These are phyloP conservation scores for Colletotrichum liaoningense DNA, from an alignment of 2,329 filamentous ascomycete genomes.

Conservation along the genomic window DNA sequence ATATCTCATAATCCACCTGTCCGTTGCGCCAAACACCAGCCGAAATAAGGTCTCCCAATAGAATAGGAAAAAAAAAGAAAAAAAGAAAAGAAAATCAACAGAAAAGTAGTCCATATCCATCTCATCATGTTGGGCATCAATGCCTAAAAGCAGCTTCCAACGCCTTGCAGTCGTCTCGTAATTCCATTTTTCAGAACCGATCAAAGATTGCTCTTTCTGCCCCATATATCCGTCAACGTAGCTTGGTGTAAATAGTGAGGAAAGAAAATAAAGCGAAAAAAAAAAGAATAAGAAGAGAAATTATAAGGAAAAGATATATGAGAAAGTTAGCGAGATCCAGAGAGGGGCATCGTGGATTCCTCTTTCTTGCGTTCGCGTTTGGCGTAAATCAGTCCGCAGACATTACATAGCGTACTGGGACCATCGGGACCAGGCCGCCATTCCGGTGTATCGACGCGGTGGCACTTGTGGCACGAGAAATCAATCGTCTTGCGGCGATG, in stretches of 20 bases:
- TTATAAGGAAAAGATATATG: background rate
- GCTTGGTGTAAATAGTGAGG: background rate
- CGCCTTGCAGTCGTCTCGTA: background rate
- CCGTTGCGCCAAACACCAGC: conserved; percentile 7
- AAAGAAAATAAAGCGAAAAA: too few species aligned
- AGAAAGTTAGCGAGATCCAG: conserved; percentile 13
- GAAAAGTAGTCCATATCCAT: background rate
- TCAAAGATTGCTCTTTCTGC: background rate
- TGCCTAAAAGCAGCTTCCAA: conserved; percentile 9
- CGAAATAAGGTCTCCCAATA: background rate
- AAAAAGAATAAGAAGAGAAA: background rate
- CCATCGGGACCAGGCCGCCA: conserved; percentile 81
- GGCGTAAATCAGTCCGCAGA: conserved; percentile 69
- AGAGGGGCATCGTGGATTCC: conserved; percentile 19
- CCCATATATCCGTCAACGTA: background rate
- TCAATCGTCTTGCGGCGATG: conserved; percentile 43
- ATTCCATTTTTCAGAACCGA: background rate
- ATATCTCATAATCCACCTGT: conserved; percentile 22
- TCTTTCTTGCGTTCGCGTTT: conserved; percentile 39
- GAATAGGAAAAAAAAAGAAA: background rate
- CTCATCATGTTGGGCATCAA: background rate
- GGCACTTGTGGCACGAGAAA: conserved; percentile 60
- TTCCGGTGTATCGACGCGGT: conserved; percentile 80
- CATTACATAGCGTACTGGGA: conserved; percentile 78
- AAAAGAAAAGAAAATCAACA: background rate